Conservation (phyloP, 305 asterid species). For the Fraxinus floribunda region DNA sequence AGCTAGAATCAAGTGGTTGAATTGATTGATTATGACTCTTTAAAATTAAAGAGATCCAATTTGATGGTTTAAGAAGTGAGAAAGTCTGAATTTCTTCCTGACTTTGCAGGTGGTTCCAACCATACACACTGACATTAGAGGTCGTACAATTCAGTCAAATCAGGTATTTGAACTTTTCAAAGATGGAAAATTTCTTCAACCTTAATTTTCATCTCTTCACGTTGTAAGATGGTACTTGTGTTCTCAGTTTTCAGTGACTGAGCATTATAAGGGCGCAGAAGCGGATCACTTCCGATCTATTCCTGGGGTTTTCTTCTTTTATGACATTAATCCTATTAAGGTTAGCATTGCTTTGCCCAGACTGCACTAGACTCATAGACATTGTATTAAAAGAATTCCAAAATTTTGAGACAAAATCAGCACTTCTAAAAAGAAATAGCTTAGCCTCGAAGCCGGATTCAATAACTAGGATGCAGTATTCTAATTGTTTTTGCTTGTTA, state of each 20-base stretch:
- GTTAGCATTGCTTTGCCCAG: conserved; percentile 34
- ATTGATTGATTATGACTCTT: not conserved
- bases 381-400: not conserved
- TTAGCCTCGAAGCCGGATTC: not conserved
- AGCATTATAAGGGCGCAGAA: conserved; percentile 75
- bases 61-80: conserved; percentile 12
- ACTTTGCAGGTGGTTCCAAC: conserved; percentile 94
- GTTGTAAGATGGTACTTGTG: conserved; percentile 15
- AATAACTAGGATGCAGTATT: not conserved
- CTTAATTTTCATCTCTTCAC: not conserved
- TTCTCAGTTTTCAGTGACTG: conserved; percentile 90
- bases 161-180: conserved; percentile 53
- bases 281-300: conserved; percentile 53
- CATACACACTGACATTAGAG: conserved; percentile 64
- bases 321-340: conserved; percentile 95
- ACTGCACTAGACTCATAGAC: not conserved
- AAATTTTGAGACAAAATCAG: not conserved
- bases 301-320: conserved; percentile 92
- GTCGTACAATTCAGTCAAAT: conserved; percentile 74
- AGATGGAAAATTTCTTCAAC: conserved; percentile 12
- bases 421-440: not conserved
- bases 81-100: conserved; percentile 19
- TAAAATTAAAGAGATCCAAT: not conserved
- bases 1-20: not conserved
- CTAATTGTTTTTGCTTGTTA: conserved; percentile 15